These are phyloP conservation scores for Cucurbita maxima DNA, from an alignment of 306 rosid genomes.

Conservation along the genomic window DNA sequence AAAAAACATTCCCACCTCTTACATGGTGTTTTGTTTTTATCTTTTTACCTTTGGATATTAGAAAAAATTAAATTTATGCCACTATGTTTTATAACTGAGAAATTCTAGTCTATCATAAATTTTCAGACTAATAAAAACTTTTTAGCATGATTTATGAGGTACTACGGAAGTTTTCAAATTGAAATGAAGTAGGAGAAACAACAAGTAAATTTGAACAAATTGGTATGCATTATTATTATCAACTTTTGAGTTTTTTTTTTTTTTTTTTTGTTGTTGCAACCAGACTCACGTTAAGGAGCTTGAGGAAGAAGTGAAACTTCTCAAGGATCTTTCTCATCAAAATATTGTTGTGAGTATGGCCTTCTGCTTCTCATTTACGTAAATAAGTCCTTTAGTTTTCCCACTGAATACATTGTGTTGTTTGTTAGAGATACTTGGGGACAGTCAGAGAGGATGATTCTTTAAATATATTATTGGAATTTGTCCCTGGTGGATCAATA, in stretches of 20 bases:
- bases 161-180: not conserved
- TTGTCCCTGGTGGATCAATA: conserved; percentile 99
- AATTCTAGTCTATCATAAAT: not conserved
- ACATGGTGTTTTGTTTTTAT: not conserved
- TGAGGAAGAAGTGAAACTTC: conserved; percentile 97
- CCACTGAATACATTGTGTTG: conserved; percentile 16
- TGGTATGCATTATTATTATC: not conserved
- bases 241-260: not conserved
- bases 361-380: conserved; percentile 12
- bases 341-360: conserved; percentile 86
- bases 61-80: not conserved
- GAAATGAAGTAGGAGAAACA: too few species aligned
- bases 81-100: not conserved
- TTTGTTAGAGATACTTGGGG: conserved; percentile 79
- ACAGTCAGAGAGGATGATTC: conserved; percentile 89
- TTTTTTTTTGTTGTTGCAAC: conserved; percentile 11
- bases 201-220: too few species aligned
- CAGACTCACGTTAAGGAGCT: conserved; percentile 94
- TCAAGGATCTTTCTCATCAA: conserved; percentile 84
- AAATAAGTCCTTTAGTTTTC: conserved; percentile 10
- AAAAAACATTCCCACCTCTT: not conserved
- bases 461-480: conserved; percentile 79
- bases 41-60: not conserved
- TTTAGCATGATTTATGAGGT: not conserved
- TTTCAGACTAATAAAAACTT: not conserved